A percentile compares a stretch with the other conserved stretches of the same genome.
These are phyloP conservation scores for Pseudohyphozyma bogoriensis DNA, from an alignment of 768 basidiomycete species.

Conservation along the genomic window DNA sequence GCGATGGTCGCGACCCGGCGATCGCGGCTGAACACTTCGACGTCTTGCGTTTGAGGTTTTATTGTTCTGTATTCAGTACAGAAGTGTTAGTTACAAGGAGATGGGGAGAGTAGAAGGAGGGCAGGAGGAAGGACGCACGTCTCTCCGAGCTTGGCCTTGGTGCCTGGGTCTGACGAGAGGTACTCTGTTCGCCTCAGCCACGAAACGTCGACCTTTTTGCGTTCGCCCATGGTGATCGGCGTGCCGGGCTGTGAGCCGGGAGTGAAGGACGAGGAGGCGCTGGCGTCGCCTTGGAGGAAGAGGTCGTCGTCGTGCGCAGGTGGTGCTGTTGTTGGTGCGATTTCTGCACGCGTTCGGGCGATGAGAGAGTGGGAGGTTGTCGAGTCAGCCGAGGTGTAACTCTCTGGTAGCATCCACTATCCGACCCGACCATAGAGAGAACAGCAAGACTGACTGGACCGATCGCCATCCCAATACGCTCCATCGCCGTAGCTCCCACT, in stretches of 20 bases:
- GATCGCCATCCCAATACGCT: slow-evolving; percentile 43
- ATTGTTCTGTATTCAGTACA: neutral
- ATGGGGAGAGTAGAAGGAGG: neutral
- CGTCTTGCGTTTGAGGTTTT: slow-evolving; percentile 2
- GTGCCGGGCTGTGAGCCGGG: slow-evolving; percentile 41
- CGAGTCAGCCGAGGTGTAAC: slow-evolving; percentile 39
- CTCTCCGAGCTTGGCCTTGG: slow-evolving; percentile 5
- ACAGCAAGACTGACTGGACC: slow-evolving; percentile 35
- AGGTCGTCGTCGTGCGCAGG: slow-evolving; percentile 32
- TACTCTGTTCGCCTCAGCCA: slow-evolving; percentile 94
- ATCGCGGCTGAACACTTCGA: slow-evolving; percentile 14
- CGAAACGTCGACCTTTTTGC: slow-evolving; percentile 52
- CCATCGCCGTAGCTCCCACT: slow-evolving; percentile 73
- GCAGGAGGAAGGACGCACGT: neutral
- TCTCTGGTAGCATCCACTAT: slow-evolving; percentile 58
- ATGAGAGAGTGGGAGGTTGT: too few relatives aligned
- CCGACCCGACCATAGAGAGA: slow-evolving; percentile 65
- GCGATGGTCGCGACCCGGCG: too few relatives aligned
- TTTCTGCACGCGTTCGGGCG: neutral
- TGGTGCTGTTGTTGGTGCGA: neutral
- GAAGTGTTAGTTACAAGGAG: neutral
- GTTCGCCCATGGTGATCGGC: slow-evolving; percentile 40
- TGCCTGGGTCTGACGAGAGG: slow-evolving; percentile 38
- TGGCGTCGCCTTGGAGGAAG: slow-evolving; percentile 55
- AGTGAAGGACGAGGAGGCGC: slow-evolving; percentile 42